phyloP scores from a whole-genome alignment of 805 yeast genomes.

The Komagataella phaffii region DNA sequence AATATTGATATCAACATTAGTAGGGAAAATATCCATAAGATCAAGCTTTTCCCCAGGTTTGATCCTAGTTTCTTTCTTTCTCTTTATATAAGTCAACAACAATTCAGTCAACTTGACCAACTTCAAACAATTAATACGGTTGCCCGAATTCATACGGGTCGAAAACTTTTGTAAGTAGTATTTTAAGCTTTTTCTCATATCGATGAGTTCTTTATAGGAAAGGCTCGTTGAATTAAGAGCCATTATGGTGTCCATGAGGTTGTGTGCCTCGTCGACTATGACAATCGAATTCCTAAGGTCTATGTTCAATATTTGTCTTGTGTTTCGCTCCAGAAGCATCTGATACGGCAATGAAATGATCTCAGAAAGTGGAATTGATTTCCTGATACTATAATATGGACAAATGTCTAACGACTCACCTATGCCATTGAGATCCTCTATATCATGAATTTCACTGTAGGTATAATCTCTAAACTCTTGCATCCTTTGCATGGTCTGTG shows the following conservation, averaged over 20 bases:
- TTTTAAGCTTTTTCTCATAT: conserved; percentile 33
- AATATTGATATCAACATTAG: conserved; percentile 62
- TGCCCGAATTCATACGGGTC: conserved; percentile 54
- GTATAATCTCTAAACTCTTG: conserved; percentile 39
- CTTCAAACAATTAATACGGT: conserved; percentile 57
- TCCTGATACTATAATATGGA: conserved; percentile 70
- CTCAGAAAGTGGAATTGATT: conserved; percentile 46
- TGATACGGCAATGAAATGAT: conserved; percentile 82
- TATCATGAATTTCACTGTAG: conserved; percentile 50
- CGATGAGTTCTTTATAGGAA: conserved; percentile 30
- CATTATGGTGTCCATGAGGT: conserved; percentile 64
- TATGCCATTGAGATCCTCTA: conserved; percentile 57
- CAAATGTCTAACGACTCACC: conserved; percentile 52
- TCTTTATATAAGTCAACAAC: conserved; percentile 32
- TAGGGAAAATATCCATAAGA: conserved; percentile 41
- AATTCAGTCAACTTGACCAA: conserved; percentile 41
- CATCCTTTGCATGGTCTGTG: conserved; percentile 16
- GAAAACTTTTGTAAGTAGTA: conserved; percentile 47
- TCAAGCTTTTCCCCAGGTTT: conserved; percentile 42
- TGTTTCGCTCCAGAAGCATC: conserved; percentile 43
- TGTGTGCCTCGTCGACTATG: conserved; percentile 89
- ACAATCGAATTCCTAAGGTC: conserved; percentile 52
- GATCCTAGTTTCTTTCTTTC: conserved; percentile 13
- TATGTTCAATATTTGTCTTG: conserved; percentile 48
- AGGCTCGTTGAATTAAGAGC: conserved; percentile 54